Conservation (phyloP, 768 basidiomycete genomes). For the Pleurotus giganteus region DNA sequence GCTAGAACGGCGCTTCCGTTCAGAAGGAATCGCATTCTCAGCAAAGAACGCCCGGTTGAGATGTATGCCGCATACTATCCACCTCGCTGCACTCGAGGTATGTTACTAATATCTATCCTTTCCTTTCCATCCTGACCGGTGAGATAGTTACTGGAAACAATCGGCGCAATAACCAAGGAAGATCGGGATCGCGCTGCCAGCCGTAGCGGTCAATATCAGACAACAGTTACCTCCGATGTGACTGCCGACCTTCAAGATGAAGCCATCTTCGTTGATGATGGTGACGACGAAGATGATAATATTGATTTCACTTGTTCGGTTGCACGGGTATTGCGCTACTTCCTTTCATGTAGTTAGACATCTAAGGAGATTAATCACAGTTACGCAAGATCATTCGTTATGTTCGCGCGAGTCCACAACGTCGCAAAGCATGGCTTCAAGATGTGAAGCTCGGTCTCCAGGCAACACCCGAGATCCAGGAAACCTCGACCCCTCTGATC, state of each 20-base stretch:
- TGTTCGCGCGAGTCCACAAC: slow-evolving; percentile 20
- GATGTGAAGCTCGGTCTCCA: slow-evolving; percentile 8
- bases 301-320: too few relatives aligned
- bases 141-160: slow-evolving; percentile 13
- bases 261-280: too few relatives aligned
- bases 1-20: slow-evolving; percentile 16
- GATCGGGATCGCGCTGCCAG: background rate
- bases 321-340: too few relatives aligned
- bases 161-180: slow-evolving; percentile 5
- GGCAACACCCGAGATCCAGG: background rate
- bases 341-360: too few relatives aligned
- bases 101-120: too few relatives aligned
- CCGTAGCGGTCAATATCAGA: slow-evolving; percentile 10
- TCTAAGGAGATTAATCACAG: too few relatives aligned
- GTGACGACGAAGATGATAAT: too few relatives aligned
- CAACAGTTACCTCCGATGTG: too few relatives aligned
- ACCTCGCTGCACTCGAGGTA: slow-evolving; percentile 33
- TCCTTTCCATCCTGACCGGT: too few relatives aligned
- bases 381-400: slow-evolving; percentile 21
- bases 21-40: slow-evolving; percentile 21
- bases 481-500: slow-evolving; percentile 18
- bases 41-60: slow-evolving; percentile 22
- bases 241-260: too few relatives aligned
- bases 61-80: slow-evolving; percentile 38
- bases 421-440: slow-evolving; percentile 13